Base-by-base conservation (phyloP, 345 rosid species). In the Turnera subulata region DNA sequence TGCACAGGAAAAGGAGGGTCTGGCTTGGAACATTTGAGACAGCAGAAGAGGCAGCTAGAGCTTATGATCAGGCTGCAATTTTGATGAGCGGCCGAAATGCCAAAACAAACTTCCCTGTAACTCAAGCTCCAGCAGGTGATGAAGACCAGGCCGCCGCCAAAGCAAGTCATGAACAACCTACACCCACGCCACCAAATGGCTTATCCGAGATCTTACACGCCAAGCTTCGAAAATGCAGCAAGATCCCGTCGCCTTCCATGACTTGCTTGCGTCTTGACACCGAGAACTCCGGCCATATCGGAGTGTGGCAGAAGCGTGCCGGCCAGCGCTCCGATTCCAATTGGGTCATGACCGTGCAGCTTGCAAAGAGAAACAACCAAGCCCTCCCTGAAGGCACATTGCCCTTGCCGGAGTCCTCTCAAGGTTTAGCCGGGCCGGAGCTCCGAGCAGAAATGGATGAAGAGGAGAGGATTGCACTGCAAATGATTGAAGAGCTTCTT, bases 401-500 rank as follows among this genome's bases (percentile, higher is more conserved):
- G 58, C 46, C 61, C 12, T 20, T 23, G 24, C 9, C 21, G 11
- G 45, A 22, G 19, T 12, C 40, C 0, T 26, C 68, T 3, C 25
- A 23, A 4, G 26, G 12, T 39, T 0, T 4, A 13, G 10, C 22
- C 1, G 52, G 23, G 15, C 54, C 58, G 1, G 71, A 65, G 57
- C 61, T 19, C 49, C 73, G 66, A 19, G 68, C 32, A 22, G 77
- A 74, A 35, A 59, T 79, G 48, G 84, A 73, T 57, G 89, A 82
- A 22, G 95, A 87, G 38, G 79, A 84, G 74, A 83, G 79, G 53
- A 75, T 76, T 19, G 96, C 97, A 22, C 45, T 89, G 81, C 96
- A 92, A 62, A 92, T 92, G 98, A 89, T 92, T 32, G 97, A 92
- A 68, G 98, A 92, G 69, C 82, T 92, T 58, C 96, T 92, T 17